Conservation (phyloP, 345 rosid species). For the Hibiscus trionum region DNA sequence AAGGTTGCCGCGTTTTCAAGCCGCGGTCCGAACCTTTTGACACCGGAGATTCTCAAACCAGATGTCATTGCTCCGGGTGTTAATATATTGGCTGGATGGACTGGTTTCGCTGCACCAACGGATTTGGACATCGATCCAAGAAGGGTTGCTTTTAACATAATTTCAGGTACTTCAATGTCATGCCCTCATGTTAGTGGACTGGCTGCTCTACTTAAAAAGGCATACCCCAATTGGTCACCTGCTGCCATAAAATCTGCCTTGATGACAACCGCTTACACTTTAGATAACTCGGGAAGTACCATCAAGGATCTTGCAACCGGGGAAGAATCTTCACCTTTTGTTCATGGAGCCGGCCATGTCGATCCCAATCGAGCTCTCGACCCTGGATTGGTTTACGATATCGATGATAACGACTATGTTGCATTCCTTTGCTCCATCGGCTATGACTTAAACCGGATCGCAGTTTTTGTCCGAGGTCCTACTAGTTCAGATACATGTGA, state of each 20-base stretch:
- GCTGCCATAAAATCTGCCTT: slow-evolving; percentile 70
- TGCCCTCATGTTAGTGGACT: slow-evolving; percentile 87
- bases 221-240: slow-evolving; percentile 66
- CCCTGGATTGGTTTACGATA: slow-evolving; percentile 79
- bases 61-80: slow-evolving; percentile 87
- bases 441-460: slow-evolving; percentile 40
- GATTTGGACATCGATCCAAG: slow-evolving; percentile 54
- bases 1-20: slow-evolving; percentile 68
- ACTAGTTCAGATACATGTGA: slow-evolving; percentile 29
- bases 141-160: slow-evolving; percentile 61
- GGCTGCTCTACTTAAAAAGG: slow-evolving; percentile 62
- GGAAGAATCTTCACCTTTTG: slow-evolving; percentile 49
- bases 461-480: slow-evolving; percentile 50
- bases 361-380: slow-evolving; percentile 72
- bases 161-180: slow-evolving; percentile 88
- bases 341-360: slow-evolving; percentile 80
- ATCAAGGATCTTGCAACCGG: slow-evolving; percentile 76
- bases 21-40: slow-evolving; percentile 62
- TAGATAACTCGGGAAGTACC: slow-evolving; percentile 56
- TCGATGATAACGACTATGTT: slow-evolving; percentile 36
- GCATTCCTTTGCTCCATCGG: slow-evolving; percentile 81
- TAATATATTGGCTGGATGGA: slow-evolving; percentile 87
- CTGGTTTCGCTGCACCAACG: slow-evolving; percentile 50
- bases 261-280: slow-evolving; percentile 65
- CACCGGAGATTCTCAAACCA: slow-evolving; percentile 66